Conservation (phyloP, 2,329 filamentous ascomycete species). For the Tolypocladium cylindrosporum region DNA sequence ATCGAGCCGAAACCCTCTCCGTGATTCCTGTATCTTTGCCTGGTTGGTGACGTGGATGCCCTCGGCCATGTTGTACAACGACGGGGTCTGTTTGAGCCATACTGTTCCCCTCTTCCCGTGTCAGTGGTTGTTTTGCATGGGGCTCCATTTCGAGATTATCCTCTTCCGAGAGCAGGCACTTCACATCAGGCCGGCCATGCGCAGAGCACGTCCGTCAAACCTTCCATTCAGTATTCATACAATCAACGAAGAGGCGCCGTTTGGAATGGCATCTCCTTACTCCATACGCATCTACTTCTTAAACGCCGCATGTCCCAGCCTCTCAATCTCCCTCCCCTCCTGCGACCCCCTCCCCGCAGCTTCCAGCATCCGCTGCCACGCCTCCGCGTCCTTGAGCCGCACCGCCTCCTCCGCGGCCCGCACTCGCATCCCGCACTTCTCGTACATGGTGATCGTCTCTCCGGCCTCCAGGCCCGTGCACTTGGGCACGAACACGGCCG, state of each 20-base stretch:
- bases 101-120: too few species aligned
- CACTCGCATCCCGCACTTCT: conserved; percentile 83
- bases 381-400: conserved; percentile 65
- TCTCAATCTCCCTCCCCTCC: conserved; percentile 70
- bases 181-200: neutral
- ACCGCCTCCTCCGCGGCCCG: conserved; percentile 89
- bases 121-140: too few species aligned
- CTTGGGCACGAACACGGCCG: conserved; percentile 77
- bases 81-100: too few species aligned
- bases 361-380: conserved; percentile 63
- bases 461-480: conserved; percentile 60
- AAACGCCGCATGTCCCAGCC: conserved; percentile 54
- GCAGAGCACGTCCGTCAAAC: neutral
- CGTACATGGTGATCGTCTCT: conserved; percentile 82
- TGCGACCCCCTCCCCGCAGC: conserved; percentile 61
- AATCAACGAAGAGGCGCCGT: neutral
- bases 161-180: too few species aligned
- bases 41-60: too few species aligned
- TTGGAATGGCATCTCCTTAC: neutral
- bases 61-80: too few species aligned
- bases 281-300: conserved; percentile 21
- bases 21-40: too few species aligned
- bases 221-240: neutral
- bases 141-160: too few species aligned
- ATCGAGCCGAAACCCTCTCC: too few species aligned